Evolutionary conservation across 352 stramenopile species (phyloP).

Genomic region (Globisporangium emineosum): DNA sequence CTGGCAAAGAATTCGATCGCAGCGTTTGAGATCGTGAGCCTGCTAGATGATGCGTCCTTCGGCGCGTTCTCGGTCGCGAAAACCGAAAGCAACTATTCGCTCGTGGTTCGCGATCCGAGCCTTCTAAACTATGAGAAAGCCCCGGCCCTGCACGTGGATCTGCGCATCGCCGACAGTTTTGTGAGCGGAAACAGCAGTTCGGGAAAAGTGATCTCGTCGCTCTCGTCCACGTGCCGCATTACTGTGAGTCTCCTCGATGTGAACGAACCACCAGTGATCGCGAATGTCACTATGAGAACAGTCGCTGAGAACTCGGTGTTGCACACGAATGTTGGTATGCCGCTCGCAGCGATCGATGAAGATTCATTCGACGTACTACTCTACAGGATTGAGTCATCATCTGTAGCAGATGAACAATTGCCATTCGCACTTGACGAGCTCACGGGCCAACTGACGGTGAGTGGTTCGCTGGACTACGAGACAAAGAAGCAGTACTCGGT

Average conservation of each 20-base stretch:
- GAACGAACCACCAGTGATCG: constrained; percentile 45
- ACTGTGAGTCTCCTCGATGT: constrained; percentile 37
- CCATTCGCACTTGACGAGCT: constrained; percentile 39
- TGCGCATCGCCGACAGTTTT: constrained; percentile 16
- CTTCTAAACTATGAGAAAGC: constrained; percentile 6
- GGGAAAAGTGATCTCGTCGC: constrained; percentile 27
- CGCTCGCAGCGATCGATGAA: constrained; percentile 8
- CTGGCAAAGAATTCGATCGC: constrained; percentile 37
- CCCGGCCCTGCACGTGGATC: not conserved
- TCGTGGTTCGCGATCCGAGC: not conserved
- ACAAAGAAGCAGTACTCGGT: constrained; percentile 24
- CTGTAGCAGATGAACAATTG: not conserved
- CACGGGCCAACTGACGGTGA: constrained; percentile 34
- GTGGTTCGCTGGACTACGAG: constrained; percentile 32
- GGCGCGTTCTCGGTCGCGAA: constrained; percentile 6
- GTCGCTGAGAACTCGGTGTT: constrained; percentile 38
- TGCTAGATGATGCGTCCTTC: constrained; percentile 13
- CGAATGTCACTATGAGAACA: constrained; percentile 17
- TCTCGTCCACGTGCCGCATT: constrained; percentile 34
- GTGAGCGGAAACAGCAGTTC: constrained; percentile 1
- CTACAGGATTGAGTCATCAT: not conserved
- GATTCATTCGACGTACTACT: constrained; percentile 6
- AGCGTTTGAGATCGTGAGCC: constrained; percentile 38
- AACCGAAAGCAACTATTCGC: not conserved
- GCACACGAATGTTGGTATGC: constrained; percentile 3